Percentiles rank a stretch among this genome's conserved stretches.
Conservation (phyloP, 1,284 basidiomycete species). For the Puccinia triticina region DNA sequence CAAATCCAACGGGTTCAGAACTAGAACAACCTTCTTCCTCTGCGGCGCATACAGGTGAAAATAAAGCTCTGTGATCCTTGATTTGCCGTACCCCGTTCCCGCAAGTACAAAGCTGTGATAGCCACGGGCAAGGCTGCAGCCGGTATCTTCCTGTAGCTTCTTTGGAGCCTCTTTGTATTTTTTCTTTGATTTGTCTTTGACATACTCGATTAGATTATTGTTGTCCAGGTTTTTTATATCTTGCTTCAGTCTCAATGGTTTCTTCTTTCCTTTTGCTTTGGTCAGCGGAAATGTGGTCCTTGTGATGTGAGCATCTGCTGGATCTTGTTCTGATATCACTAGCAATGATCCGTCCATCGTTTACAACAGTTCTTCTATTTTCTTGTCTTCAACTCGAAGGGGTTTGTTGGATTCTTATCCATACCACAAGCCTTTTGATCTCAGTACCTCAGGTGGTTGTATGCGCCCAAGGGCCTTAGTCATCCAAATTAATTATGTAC, state of each 20-base stretch:
- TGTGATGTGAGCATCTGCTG: not conserved
- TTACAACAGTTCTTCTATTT: not conserved
- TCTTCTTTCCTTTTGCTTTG: not conserved
- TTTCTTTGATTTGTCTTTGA: not conserved
- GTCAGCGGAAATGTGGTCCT: not conserved
- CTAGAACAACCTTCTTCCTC: not conserved
- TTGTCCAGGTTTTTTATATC: not conserved
- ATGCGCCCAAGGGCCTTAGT: not conserved
- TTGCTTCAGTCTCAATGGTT: not conserved
- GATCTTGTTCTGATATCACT: not conserved
- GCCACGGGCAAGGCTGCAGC: not conserved
- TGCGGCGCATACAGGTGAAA: slow-evolving; percentile 3
- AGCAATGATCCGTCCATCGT: not conserved
- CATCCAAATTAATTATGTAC: not conserved
- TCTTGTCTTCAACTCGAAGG: not conserved
- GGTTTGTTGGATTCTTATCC: not conserved
- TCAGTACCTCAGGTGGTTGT: not conserved
- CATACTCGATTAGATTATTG: not conserved
- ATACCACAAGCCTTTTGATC: not conserved
- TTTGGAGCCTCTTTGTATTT: slow-evolving; percentile 1
- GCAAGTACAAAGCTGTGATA: slow-evolving; percentile 26
- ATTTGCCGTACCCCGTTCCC: too few species aligned
- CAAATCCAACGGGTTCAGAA: slow-evolving; percentile 31
- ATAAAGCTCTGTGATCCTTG: slow-evolving; percentile 14
- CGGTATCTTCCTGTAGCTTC: slow-evolving; percentile 10